Percentiles rank a stretch among this genome's conserved stretches.
phyloP scores from a whole-genome alignment of 352 stramenopile species.

The Phytophthora sp. region DNA sequence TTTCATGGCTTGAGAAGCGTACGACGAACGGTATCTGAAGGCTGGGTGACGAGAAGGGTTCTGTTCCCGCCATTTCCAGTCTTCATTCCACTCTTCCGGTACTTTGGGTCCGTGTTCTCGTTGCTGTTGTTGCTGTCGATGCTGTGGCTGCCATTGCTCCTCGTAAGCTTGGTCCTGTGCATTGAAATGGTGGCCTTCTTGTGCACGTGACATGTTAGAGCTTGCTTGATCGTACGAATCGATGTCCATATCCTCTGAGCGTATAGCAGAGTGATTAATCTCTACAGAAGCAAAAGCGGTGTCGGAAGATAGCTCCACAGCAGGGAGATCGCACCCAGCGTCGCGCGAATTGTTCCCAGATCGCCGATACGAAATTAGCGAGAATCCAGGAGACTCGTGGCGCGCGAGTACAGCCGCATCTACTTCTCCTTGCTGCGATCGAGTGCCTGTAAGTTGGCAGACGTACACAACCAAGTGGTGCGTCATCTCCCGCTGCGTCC shows the following conservation, averaged over 20 bases:
- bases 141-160: too few species aligned
- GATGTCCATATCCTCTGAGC: conserved; percentile 4
- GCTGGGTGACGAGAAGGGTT: too few species aligned
- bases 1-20: too few species aligned
- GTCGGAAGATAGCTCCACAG: conserved; percentile 1
- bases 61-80: too few species aligned
- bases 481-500: conserved; percentile 52
- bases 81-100: too few species aligned
- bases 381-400: conserved; percentile 40
- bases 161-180: too few species aligned
- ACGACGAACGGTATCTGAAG: too few species aligned
- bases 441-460: conserved; percentile 18
- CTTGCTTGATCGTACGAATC: too few species aligned
- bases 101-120: too few species aligned
- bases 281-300: conserved; percentile 6
- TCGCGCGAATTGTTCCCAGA: conserved; percentile 16
- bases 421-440: conserved; percentile 4
- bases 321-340: conserved; percentile 14
- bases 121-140: too few species aligned
- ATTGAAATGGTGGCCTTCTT: too few species aligned
- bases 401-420: conserved; percentile 36
- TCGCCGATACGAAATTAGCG: conserved; percentile 43
- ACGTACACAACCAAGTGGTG: conserved; percentile 53
- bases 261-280: not conserved
- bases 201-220: too few species aligned